Evolutionary conservation across 768 basidiomycete genomes (phyloP), one percentile per base, ranked within the genome.

Genomic region (Leccinum disarticulatum): DNA sequence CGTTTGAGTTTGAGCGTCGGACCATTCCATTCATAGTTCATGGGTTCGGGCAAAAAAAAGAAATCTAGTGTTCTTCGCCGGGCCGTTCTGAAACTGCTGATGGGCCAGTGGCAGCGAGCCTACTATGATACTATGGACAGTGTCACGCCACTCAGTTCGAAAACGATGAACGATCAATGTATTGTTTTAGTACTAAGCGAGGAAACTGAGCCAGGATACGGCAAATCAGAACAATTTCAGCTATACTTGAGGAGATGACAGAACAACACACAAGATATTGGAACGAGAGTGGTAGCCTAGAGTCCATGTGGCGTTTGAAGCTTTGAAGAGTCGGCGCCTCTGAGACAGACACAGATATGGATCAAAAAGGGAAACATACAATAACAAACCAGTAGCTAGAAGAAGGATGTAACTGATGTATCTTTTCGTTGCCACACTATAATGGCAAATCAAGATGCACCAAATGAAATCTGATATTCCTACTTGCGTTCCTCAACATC

Each of bases 401-500:
- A 28, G 17, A 59, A 52, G 10, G 15, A 55, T 5, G 52, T 46
- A 11, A 56, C 28, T 41, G 13, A 43, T 19, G 25, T 49, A 51
- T 61, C 43, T 48, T 31, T 49, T 25, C 17, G 28, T 28, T 50
- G 47, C 46, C 27, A 59, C 43, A 30, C 33, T 38, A 38, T 11
- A 49, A 8, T 38, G 35, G 28, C 38, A 55, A 35, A 56, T 41
- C 22, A 36, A 53, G 27, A 57, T 28, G 31, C 49, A 27, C 25
- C 6, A 28, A 47, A 61, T 8, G 47, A 33, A 28, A 17, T 47
- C 15, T 15, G 14, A 59, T 13, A 38, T 35, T 35, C 28, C 52
- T 69, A 70, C 61, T 69, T 62, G 61, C 5, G 28, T 52, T 61
- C 64, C 59, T 61, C 63, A 30, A 38, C 33, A n/a, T 57, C 60